These are phyloP conservation scores for Phanerochaete sordida DNA, from an alignment of 768 basidiomycete species.

Conservation along the genomic window DNA sequence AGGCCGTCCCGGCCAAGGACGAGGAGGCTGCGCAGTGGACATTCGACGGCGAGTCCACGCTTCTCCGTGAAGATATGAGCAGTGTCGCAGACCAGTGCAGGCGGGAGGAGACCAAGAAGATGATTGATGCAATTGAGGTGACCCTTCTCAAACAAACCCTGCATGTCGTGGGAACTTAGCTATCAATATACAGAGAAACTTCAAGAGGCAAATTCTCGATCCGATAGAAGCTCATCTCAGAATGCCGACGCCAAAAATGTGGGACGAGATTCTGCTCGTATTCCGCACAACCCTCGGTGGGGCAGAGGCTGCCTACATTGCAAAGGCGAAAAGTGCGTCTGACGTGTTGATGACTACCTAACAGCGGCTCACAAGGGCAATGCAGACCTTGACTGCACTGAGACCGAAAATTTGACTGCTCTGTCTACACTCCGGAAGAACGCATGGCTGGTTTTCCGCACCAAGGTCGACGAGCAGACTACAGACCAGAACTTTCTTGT, in stretches of 20 bases:
- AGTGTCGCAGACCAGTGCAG: constrained; percentile 84
- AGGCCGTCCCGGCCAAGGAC: constrained; percentile 53
- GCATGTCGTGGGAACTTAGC: neutral
- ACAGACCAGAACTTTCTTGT: constrained; percentile 81
- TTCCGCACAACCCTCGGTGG: constrained; percentile 71
- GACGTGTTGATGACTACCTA: neutral
- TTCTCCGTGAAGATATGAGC: constrained; percentile 76
- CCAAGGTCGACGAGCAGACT: constrained; percentile 91
- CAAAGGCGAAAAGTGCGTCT: constrained; percentile 83
- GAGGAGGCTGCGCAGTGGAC: constrained; percentile 61
- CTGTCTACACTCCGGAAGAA: constrained; percentile 70
- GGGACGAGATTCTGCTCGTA: constrained; percentile 77
- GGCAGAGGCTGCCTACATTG: constrained; percentile 74
- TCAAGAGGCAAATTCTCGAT: constrained; percentile 87
- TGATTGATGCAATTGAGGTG: constrained; percentile 94
- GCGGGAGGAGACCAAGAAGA: constrained; percentile 98
- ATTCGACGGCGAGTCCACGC: constrained; percentile 76
- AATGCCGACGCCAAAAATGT: constrained; percentile 80
- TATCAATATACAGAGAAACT: constrained; percentile 57
- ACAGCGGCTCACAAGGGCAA: neutral
- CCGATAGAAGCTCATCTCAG: constrained; percentile 83
- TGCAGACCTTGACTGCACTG: constrained; percentile 91
- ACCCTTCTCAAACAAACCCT: constrained; percentile 18
- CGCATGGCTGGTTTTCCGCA: constrained; percentile 79
- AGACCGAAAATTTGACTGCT: constrained; percentile 77